Evolutionary conservation across 106 monocot genomes (phyloP).

Genomic region (Dendrobium chrysotoxum): DNA sequence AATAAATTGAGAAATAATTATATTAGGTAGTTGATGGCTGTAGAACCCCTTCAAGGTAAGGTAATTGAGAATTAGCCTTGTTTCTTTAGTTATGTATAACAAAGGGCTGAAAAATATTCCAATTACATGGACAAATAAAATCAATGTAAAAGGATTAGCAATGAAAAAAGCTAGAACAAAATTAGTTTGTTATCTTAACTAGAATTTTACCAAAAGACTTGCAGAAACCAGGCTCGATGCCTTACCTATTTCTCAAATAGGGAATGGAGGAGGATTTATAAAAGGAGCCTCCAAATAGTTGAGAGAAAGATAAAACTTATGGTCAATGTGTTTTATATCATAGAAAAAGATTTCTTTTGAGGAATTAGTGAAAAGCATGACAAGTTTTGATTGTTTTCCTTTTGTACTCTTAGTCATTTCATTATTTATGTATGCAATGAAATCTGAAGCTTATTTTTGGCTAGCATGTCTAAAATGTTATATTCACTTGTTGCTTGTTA

Average conservation of each 20-base stretch:
- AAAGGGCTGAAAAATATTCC: not conserved
- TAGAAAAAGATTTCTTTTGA: not conserved
- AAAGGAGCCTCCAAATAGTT: not conserved
- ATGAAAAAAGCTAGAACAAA: not conserved
- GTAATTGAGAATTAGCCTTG: not conserved
- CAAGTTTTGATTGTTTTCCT: not conserved
- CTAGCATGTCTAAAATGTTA: not conserved
- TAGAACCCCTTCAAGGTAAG: too few relatives aligned
- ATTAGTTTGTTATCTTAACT: not conserved
- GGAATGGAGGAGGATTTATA: not conserved
- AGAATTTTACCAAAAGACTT: not conserved
- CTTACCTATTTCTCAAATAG: not conserved
- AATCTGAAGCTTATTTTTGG: not conserved
- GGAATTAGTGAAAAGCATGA: not conserved
- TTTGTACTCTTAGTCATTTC: not conserved
- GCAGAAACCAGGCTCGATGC: not conserved
- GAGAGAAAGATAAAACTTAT: not conserved
- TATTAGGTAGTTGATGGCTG: too few relatives aligned
- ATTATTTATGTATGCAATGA: not conserved
- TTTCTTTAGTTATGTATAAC: not conserved
- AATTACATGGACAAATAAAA: not conserved
- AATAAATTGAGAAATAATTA: too few relatives aligned
- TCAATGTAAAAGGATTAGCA: not conserved
- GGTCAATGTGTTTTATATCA: not conserved
- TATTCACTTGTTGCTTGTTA: not conserved